These are phyloP conservation scores for Citrullus amarus DNA, from an alignment of 306 rosid genomes.

Conservation along the genomic window DNA sequence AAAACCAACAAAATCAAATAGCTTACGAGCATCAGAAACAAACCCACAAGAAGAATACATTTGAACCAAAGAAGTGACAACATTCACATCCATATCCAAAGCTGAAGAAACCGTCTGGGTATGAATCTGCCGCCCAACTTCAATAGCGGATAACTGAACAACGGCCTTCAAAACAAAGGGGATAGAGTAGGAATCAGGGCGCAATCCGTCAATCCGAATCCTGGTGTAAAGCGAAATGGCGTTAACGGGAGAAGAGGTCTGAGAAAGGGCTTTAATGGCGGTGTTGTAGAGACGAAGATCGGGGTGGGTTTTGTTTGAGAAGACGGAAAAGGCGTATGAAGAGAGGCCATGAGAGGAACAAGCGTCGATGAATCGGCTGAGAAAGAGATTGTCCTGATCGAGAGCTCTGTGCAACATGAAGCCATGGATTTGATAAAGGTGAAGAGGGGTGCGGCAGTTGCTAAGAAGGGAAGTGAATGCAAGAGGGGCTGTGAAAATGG, in stretches of 20 bases:
- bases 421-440: conserved; percentile 37
- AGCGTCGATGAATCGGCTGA: conserved; percentile 32
- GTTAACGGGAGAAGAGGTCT: conserved; percentile 3
- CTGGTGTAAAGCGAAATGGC: conserved; percentile 26
- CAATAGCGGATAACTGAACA: conserved; percentile 9
- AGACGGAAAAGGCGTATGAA: conserved; percentile 32
- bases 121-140: conserved; percentile 36
- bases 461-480: conserved; percentile 10
- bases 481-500: neutral
- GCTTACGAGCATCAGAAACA: conserved; percentile 33
- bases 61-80: conserved; percentile 31
- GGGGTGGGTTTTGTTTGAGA: conserved; percentile 18
- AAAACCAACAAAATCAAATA: conserved; percentile 24
- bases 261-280: conserved; percentile 35
- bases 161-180: conserved; percentile 47
- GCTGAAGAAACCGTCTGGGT: conserved; percentile 34
- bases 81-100: conserved; percentile 17
- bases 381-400: conserved; percentile 25
- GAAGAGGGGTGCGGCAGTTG: conserved; percentile 20
- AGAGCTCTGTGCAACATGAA: conserved; percentile 30
- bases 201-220: conserved; percentile 17
- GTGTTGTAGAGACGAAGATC: conserved; percentile 29
- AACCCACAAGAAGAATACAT: conserved; percentile 40
- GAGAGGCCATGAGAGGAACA: conserved; percentile 32
- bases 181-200: conserved; percentile 46